Percentiles rank a stretch among this genome's conserved stretches.
phyloP scores from a whole-genome alignment of 257 asterid species.

The Solanum ahanhuiri region DNA sequence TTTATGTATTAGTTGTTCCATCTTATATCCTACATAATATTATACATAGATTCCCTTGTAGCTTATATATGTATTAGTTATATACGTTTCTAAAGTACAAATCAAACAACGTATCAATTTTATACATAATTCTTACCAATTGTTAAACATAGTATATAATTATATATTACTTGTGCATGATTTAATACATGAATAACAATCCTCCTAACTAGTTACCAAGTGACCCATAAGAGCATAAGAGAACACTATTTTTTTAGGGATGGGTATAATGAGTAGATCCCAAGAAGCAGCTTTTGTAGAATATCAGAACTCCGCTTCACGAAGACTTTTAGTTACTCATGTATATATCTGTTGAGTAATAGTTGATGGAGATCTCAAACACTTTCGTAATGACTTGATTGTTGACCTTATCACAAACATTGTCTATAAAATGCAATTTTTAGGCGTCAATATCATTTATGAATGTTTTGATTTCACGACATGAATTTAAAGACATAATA shows the following conservation, averaged over 20 bases:
- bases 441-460: neutral
- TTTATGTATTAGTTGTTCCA: neutral
- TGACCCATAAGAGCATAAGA: neutral
- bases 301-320: too few species aligned
- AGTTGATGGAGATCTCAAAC: neutral
- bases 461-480: neutral
- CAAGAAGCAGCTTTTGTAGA: too few species aligned
- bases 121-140: neutral
- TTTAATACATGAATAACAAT: too few species aligned
- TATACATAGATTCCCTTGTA: too few species aligned
- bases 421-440: neutral
- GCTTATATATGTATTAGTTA: too few species aligned
- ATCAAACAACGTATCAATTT: neutral
- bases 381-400: neutral
- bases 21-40: neutral
- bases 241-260: neutral
- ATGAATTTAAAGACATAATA: too few species aligned
- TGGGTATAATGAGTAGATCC: too few species aligned
- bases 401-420: neutral
- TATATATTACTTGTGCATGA: neutral
- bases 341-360: too few species aligned
- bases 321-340: neutral
- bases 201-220: neutral
- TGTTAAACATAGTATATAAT: too few species aligned
- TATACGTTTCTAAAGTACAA: neutral